phyloP scores from a whole-genome alignment of 2,329 filamentous ascomycete genomes.

The Sphaerulina musiva region DNA sequence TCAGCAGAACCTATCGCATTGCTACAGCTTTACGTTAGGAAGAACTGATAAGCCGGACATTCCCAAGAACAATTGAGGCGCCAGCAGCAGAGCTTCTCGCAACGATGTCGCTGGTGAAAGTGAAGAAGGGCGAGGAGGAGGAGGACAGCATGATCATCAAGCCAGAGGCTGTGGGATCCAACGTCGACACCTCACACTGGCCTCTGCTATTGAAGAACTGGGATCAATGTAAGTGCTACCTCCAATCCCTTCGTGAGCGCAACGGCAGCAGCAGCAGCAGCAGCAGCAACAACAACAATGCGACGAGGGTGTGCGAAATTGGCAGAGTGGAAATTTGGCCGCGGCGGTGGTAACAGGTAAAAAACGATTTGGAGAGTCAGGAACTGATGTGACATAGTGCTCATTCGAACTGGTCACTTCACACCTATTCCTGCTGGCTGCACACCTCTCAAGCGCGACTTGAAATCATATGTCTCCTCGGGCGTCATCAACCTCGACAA shows the following conservation, averaged over 20 bases:
- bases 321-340: not conserved
- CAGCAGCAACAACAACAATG: not conserved
- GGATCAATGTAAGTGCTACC: conserved; percentile 53
- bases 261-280: not conserved
- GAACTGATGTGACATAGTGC: conserved; percentile 51
- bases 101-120: conserved; percentile 39
- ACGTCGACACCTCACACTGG: conserved; percentile 81
- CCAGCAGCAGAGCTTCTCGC: not conserved
- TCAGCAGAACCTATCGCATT: conserved; percentile 15
- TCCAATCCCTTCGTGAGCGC: not conserved
- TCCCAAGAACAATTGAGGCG: not conserved
- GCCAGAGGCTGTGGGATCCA: conserved; percentile 73
- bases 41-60: conserved; percentile 17
- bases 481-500: conserved; percentile 98
- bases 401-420: conserved; percentile 91
- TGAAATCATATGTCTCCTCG: conserved; percentile 94
- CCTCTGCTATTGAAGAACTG: conserved; percentile 95
- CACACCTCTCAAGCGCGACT: conserved; percentile 82
- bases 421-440: conserved; percentile 93
- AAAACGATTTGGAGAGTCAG: conserved; percentile 16
- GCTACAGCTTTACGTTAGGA: conserved; percentile 13
- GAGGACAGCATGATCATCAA: conserved; percentile 59
- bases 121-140: conserved; percentile 40
- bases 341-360: not conserved
- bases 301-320: not conserved